Evolutionary conservation across 768 basidiomycete species (phyloP).

Genomic region (Imleria badia): DNA sequence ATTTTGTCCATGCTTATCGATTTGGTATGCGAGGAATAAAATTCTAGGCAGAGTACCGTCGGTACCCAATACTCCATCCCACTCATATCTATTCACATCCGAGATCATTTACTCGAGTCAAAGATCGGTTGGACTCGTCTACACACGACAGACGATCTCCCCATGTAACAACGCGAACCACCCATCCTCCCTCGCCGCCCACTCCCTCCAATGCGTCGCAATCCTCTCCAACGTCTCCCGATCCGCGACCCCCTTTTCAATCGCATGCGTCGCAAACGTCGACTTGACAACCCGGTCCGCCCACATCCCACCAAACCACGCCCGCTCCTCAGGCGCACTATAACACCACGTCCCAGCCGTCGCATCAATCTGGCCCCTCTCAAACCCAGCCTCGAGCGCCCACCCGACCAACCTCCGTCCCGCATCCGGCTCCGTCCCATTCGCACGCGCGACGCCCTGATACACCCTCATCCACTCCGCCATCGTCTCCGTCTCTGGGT

Average conservation of each 20-base stretch:
- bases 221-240: conserved; percentile 24
- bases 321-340: conserved; percentile 35
- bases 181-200: conserved; percentile 33
- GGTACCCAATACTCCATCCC: too few species aligned
- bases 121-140: not conserved
- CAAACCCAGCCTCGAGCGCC: conserved; percentile 39
- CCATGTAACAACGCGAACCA: conserved; percentile 36
- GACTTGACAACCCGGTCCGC: conserved; percentile 38
- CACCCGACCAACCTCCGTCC: conserved; percentile 39
- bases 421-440: conserved; percentile 40
- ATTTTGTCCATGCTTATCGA: too few species aligned
- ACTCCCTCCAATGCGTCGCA: conserved; percentile 27
- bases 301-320: conserved; percentile 41
- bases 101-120: not conserved
- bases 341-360: conserved; percentile 38
- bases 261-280: conserved; percentile 31
- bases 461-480: conserved; percentile 23
- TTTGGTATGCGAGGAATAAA: too few species aligned
- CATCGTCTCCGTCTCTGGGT: conserved; percentile 36
- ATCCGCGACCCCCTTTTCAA: conserved; percentile 26
- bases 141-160: conserved; percentile 32
- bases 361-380: conserved; percentile 25
- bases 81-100: not conserved
- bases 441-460: conserved; percentile 23
- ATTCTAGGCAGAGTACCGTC: too few species aligned